Conservation (phyloP, 1,284 basidiomycete species). For the Cryptococcus maquisensis region DNA sequence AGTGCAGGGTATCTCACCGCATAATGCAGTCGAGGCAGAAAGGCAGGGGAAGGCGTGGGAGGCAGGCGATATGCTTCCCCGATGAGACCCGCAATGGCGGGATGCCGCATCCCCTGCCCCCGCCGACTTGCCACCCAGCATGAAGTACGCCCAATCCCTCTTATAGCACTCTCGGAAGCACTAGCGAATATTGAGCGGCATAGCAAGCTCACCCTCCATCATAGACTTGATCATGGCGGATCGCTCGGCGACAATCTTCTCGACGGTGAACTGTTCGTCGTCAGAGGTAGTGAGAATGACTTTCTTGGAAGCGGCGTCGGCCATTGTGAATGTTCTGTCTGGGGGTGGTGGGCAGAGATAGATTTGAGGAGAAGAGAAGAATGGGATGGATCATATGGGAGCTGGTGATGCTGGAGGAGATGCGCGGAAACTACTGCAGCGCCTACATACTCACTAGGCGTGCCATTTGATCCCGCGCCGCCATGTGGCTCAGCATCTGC, state of each 20-base stretch:
- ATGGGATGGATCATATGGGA: neutral
- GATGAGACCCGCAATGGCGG: no score
- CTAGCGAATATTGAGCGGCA: neutral
- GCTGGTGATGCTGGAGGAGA: neutral
- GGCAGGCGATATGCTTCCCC: no score
- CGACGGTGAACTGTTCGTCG: slow-evolving; percentile 90
- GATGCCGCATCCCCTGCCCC: no score
- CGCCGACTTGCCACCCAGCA: no score
- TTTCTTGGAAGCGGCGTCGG: slow-evolving; percentile 24
- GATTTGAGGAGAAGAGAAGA: neutral
- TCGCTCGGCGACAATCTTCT: slow-evolving; percentile 91
- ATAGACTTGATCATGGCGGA: slow-evolving; percentile 98
- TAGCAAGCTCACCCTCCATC: slow-evolving; percentile 75
- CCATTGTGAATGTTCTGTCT: slow-evolving; percentile 3
- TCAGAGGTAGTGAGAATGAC: slow-evolving; percentile 63
- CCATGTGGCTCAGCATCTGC: no score
- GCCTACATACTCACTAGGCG: no score
- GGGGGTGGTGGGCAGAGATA: neutral
- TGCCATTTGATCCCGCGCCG: no score
- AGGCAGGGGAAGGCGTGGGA: neutral
- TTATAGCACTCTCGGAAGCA: neutral
- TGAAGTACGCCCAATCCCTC: no score
- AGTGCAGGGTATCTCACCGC: neutral
- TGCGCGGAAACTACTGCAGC: neutral
- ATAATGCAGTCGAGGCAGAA: neutral